phyloP scores from a whole-genome alignment of 192 early-diverging fungal genomes.

The Coemansia sp. region DNA sequence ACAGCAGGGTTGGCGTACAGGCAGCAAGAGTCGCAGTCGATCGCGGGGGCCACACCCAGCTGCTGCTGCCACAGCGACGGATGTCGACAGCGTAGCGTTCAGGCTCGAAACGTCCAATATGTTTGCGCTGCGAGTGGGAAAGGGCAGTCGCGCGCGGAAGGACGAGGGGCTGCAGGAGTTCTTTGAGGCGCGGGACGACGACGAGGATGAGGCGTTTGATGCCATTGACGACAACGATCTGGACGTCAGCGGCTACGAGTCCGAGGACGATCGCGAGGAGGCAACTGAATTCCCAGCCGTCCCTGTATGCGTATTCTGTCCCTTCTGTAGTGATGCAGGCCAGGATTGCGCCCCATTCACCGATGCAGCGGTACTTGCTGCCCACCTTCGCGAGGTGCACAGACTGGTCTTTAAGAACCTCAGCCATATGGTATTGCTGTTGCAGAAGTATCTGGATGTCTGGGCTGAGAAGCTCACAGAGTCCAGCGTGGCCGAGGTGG shows the following conservation, averaged over 20 bases:
- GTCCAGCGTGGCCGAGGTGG: conserved; percentile 7
- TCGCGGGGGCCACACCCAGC: conserved; percentile 29
- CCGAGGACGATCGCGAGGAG: conserved; percentile 44
- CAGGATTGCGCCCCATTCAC: conserved; percentile 35
- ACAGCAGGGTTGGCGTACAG: conserved; percentile 14
- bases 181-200: conserved; percentile 39
- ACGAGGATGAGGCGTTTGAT: conserved; percentile 37
- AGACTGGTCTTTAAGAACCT: conserved; percentile 65
- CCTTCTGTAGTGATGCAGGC: conserved; percentile 58
- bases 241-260: conserved; percentile 45
- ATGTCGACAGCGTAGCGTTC: conserved; percentile 17
- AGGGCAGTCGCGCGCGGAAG: conserved; percentile 40
- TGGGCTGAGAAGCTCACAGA: conserved; percentile 64
- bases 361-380: conserved; percentile 63
- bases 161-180: conserved; percentile 46
- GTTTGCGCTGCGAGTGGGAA: conserved; percentile 41
- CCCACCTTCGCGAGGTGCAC: conserved; percentile 68
- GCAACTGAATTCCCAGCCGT: conserved; percentile 47
- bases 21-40: conserved; percentile 27
- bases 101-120: conserved; percentile 40
- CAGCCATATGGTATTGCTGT: conserved; percentile 72
- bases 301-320: conserved; percentile 64
- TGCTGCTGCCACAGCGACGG: conserved; percentile 9
- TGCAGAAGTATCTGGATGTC: conserved; percentile 72
- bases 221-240: conserved; percentile 46